A percentile compares a stretch with the other conserved stretches of the same genome.
These are phyloP conservation scores for Penicillium roqueforti DNA, from an alignment of 495 filamentous ascomycete genomes.

Conservation along the genomic window DNA sequence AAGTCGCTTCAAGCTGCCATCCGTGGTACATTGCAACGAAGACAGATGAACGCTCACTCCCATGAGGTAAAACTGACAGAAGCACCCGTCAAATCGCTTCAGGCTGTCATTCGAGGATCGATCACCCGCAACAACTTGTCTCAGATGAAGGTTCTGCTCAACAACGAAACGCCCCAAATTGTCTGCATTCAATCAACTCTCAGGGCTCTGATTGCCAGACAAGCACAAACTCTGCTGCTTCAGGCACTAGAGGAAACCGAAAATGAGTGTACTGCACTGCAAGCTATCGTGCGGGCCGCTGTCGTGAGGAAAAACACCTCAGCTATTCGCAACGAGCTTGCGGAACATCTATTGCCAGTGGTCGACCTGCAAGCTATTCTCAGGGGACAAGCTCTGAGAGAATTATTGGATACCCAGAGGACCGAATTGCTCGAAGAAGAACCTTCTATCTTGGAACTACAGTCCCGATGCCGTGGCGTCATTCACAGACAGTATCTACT, in stretches of 20 bases:
- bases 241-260: conserved; percentile 32
- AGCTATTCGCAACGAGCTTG: conserved; percentile 26
- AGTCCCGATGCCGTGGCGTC: conserved; percentile 44
- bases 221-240: conserved; percentile 23
- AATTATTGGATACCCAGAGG: conserved; percentile 32
- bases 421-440: conserved; percentile 33
- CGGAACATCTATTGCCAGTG: conserved; percentile 26
- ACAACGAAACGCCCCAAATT: conserved; percentile 32
- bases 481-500: conserved; percentile 40
- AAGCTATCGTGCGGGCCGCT: conserved; percentile 42
- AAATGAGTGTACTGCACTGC: conserved; percentile 29
- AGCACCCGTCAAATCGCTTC: conserved; percentile 29
- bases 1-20: conserved; percentile 66
- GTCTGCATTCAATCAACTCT: conserved; percentile 44
- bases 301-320: conserved; percentile 24
- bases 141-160: conserved; percentile 30
- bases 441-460: conserved; percentile 38
- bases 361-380: conserved; percentile 33
- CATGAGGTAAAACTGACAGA: conserved; percentile 40
- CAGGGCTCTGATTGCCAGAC: conserved; percentile 37
- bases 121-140: conserved; percentile 40
- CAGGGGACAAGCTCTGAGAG: conserved; percentile 33
- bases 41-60: conserved; percentile 47
- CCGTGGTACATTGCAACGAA: conserved; percentile 51
- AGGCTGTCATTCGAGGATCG: conserved; percentile 50